Evolutionary conservation across 2,329 filamentous ascomycete species (phyloP).

Genomic region (Drechslera avenae): DNA sequence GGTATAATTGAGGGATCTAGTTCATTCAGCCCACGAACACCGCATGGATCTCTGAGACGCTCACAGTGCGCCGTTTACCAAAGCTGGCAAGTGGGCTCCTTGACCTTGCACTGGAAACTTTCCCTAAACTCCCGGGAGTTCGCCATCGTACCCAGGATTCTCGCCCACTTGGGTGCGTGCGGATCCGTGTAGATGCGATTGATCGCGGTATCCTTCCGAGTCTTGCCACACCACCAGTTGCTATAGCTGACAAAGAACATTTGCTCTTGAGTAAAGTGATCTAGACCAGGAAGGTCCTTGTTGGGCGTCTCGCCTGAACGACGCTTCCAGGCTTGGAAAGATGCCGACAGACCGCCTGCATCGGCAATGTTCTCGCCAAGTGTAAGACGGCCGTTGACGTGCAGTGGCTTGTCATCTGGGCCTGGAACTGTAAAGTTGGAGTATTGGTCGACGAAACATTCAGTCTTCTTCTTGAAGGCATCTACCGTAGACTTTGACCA

Average conservation of each 20-base stretch:
- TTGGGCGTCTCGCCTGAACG: constrained; percentile 58
- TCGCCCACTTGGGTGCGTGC: constrained; percentile 67
- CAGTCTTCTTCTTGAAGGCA: constrained; percentile 62
- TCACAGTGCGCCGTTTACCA: constrained; percentile 57
- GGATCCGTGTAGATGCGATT: constrained; percentile 65
- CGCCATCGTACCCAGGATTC: constrained; percentile 64
- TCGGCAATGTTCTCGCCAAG: constrained; percentile 75
- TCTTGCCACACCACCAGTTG: constrained; percentile 71
- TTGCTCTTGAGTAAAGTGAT: constrained; percentile 68
- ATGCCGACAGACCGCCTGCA: constrained; percentile 67
- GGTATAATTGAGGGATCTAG: too few species aligned
- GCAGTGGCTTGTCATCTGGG: constrained; percentile 61
- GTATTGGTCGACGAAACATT: constrained; percentile 74
- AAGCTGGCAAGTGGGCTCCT: constrained; percentile 70
- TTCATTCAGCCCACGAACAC: too few species aligned
- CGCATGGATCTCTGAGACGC: too few species aligned
- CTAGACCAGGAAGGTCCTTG: constrained; percentile 59
- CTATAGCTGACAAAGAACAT: constrained; percentile 71
- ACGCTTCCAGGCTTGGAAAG: constrained; percentile 69
- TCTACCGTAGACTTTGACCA: constrained; percentile 66
- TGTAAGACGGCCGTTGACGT: constrained; percentile 67
- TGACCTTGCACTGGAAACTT: constrained; percentile 68
- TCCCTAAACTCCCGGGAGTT: constrained; percentile 72
- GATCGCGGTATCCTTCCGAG: constrained; percentile 62
- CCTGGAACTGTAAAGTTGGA: constrained; percentile 63